These are phyloP conservation scores for Pleurotus pulmonarius DNA, from an alignment of 768 basidiomycete genomes.

Conservation along the genomic window DNA sequence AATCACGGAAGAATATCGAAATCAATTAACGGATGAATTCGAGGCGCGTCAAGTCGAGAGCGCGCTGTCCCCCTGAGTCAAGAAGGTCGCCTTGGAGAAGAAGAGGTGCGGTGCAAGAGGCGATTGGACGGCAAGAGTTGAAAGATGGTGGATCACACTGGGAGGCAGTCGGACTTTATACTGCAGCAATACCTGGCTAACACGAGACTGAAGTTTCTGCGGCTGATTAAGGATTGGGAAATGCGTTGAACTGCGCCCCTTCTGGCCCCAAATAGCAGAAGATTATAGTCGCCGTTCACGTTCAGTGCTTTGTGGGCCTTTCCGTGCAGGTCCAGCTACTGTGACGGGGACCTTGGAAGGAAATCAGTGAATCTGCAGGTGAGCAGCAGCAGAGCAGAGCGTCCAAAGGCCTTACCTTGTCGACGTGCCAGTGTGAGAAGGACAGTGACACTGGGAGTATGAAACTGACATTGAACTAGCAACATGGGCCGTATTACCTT, in stretches of 20 bases:
- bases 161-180: conserved; percentile 9
- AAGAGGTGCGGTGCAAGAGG: conserved; percentile 2
- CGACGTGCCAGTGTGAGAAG: conserved; percentile 1
- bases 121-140: conserved; percentile 4
- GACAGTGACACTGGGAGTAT: neutral
- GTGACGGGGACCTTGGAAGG: neutral
- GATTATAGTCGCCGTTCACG: no score
- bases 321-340: neutral
- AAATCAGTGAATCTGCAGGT: neutral
- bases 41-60: neutral
- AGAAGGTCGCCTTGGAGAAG: neutral
- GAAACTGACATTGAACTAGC: conserved; percentile 2
- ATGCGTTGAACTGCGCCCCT: conserved; percentile 4
- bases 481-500: conserved; percentile 6
- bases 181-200: conserved; percentile 4
- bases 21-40: conserved; percentile 18
- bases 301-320: no score
- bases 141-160: conserved; percentile 7
- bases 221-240: conserved; percentile 8
- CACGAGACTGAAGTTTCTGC: conserved; percentile 8
- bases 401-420: neutral
- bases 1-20: neutral
- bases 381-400: neutral
- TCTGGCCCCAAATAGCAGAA: neutral
- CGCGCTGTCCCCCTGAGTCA: conserved; percentile 2